Base-by-base conservation (phyloP, 805 yeast species). In the Wickerhamiella brachini region DNA sequence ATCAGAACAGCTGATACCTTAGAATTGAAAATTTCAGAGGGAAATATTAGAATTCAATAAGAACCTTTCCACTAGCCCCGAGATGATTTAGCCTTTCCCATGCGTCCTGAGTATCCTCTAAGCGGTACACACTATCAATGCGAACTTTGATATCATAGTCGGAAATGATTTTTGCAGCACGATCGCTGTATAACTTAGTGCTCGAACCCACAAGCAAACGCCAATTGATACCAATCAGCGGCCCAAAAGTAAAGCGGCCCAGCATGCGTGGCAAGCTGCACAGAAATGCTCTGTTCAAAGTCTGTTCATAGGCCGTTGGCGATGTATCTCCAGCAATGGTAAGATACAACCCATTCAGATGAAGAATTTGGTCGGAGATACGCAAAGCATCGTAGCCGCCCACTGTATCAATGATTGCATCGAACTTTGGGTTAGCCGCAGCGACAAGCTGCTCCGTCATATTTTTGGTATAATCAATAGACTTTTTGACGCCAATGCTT, bases 1-100 rank as follows among this genome's bases (percentile, higher is more conserved):
- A 24, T 24, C 26, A 24, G 26, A 24, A 8, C 26, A 8, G 8
- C 26, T 5, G 26, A 24, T 24, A 24, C 5, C 5, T 24, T 24
- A 24, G 26, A 5, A 24, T n/a, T n/a, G n/a, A n/a, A n/a, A n/a
- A n/a, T n/a, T n/a, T n/a, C n/a, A 6, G 6, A 26, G 31, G 10
- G 5, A n/a, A 41, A 18, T n/a, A 6, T 21, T 42, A 42, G 5
- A 42, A 52, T 15, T 55, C 58, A 26, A 78, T 51, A n/a, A 86
- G 75, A 47, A 83, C 69, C 63, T 85, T 86, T 37, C 95, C 95
- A 51, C 73, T 75, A 6, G 81, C 79, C 47, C 63, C 68, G 51
- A 76, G 74, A 31, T 71, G 62, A 7, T 62, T 62, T 23, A 82
- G 62, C 54, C 67, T 68, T 7, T 75, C 74, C 45, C 75, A 62